Conservation (phyloP, 2,329 filamentous ascomycete genomes). For the Penicillium vulpinum region DNA sequence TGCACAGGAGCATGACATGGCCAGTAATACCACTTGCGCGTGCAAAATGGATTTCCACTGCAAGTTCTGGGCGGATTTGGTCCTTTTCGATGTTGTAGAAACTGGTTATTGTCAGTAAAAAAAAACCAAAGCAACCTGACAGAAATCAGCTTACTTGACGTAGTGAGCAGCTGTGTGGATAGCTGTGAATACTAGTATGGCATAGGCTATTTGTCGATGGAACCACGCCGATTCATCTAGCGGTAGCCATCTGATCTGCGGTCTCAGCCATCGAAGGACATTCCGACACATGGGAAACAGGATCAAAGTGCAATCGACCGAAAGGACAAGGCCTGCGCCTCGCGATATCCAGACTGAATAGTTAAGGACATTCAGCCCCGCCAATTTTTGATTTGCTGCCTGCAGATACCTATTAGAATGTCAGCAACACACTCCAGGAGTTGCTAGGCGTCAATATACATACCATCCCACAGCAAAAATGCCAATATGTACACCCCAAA, state of each 20-base stretch:
- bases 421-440: constrained; percentile 19
- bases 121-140: not conserved
- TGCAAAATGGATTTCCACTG: constrained; percentile 87
- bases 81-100: constrained; percentile 92
- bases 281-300: constrained; percentile 94
- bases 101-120: constrained; percentile 49
- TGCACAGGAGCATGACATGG: constrained; percentile 97
- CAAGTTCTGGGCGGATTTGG: constrained; percentile 76
- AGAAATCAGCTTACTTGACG: constrained; percentile 72
- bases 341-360: constrained; percentile 96
- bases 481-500: constrained; percentile 74
- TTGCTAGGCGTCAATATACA: constrained; percentile 31
- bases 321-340: constrained; percentile 83
- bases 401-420: constrained; percentile 71
- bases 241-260: constrained; percentile 83
- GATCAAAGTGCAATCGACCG: constrained; percentile 82
- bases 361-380: constrained; percentile 73
- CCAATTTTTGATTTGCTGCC: constrained; percentile 64
- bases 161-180: constrained; percentile 82
- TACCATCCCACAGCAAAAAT: constrained; percentile 88
- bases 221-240: constrained; percentile 98
- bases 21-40: constrained; percentile 90
- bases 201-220: constrained; percentile 90
- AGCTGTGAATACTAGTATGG: constrained; percentile 77
- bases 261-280: constrained; percentile 77